Evolutionary conservation across 805 yeast species (phyloP), one percentile per base, ranked within the genome.

Genomic region (Yarrowia divulgata): DNA sequence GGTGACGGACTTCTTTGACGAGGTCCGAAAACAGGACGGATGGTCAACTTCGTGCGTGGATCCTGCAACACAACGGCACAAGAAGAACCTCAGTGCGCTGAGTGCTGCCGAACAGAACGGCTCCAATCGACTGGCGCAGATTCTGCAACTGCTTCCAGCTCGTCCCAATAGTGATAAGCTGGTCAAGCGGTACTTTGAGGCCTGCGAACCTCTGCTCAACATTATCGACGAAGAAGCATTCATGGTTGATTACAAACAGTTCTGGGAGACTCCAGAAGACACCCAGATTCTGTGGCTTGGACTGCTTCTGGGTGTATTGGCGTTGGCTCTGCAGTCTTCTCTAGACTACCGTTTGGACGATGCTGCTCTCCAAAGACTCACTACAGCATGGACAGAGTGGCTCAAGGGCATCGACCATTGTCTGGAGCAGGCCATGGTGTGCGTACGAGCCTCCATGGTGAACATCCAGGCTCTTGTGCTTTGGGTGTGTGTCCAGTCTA

Each of bases 231-330:
- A 72, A 52, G 76, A 75, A 10, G 67, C 74, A n/a, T 77, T 77
- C 64, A 73, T 73, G 62, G 68, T 57, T 29, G 71, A 71, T 40
- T 77, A 74, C 62, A 71, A 72, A 10, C 69, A 67, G n/a, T 77
- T 77, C 66, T 77, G 79, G 78, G 58, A 39, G 3, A 71, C 73
- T 40, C 77, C 78, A 7, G 73, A 70, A 10, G 63, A 71, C 13
- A 67, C 74, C 1, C 78, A 77, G 46, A 63, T 76, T 18, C 72
- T 76, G 39, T 77, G 77, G 77, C 72, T 77, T 1, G 74, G 77
- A 0, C 70, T 72, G 69, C 67, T 77, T 12, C 69, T 77, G 10
- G 75, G 77, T 12, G 72, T 77, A 70, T 50, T 77, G 46, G 45
- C 75, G 10, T 57, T 77, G 8, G 76, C 73, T 0, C 70, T 77